Conservation (phyloP, 164 flowering plant genomes). For the Tetrastigma voinierianum region DNA sequence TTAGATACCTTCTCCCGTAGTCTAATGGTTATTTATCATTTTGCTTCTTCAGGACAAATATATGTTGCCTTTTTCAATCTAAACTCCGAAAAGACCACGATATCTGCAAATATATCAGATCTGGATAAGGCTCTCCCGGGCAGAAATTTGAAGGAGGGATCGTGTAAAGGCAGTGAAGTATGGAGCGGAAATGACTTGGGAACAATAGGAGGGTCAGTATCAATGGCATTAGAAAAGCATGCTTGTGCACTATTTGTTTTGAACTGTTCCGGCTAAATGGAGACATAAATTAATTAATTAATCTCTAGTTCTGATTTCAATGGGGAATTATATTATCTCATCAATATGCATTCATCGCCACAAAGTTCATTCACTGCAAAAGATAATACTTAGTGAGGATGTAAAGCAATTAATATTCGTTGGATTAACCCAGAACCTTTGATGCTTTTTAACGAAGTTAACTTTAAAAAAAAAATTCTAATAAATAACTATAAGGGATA, state of each 20-base stretch:
- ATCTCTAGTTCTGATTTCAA: too few species aligned
- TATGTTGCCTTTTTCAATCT: slow-evolving; percentile 81
- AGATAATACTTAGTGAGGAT: too few species aligned
- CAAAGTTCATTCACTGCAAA: too few species aligned
- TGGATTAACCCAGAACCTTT: too few species aligned
- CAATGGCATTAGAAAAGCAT: slow-evolving; percentile 43
- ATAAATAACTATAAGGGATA: too few species aligned
- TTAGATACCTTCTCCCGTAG: neutral
- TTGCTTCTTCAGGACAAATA: slow-evolving; percentile 48
- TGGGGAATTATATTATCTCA: too few species aligned
- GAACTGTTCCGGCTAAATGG: slow-evolving; percentile 17
- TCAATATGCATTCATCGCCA: too few species aligned
- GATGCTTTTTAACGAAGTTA: too few species aligned
- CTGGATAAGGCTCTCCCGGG: slow-evolving; percentile 44
- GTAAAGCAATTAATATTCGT: too few species aligned
- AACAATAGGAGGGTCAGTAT: slow-evolving; percentile 21
- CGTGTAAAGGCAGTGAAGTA: slow-evolving; percentile 54
- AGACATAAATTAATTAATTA: too few species aligned
- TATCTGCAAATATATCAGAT: slow-evolving; percentile 51
- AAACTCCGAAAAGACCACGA: slow-evolving; percentile 25
- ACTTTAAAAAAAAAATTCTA: too few species aligned
- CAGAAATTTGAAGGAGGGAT: slow-evolving; percentile 19
- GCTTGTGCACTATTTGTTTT: slow-evolving; percentile 58
- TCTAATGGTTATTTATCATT: neutral
- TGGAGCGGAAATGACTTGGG: slow-evolving; percentile 61